Evolutionary conservation across 2,329 filamentous ascomycete species (phyloP).

Genomic region (Westerdykella aurantiaca): DNA sequence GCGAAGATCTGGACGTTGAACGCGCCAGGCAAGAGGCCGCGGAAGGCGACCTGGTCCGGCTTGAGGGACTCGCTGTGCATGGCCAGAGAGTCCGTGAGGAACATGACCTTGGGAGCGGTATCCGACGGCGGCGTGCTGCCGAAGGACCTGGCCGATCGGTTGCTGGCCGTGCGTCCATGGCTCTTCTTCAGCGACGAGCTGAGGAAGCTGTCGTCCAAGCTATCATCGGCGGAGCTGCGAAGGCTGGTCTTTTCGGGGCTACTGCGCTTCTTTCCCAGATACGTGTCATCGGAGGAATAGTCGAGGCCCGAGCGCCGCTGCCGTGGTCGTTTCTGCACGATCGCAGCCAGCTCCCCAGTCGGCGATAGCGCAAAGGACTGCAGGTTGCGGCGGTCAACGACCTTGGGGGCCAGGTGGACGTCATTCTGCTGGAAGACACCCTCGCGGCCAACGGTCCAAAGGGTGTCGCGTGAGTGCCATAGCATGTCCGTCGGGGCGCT

Average conservation of each 20-base stretch:
- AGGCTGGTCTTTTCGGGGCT: conserved; percentile 44
- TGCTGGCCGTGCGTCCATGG: conserved; percentile 43
- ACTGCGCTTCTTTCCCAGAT: conserved; percentile 39
- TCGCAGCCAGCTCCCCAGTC: conserved; percentile 51
- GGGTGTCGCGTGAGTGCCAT: conserved; percentile 58
- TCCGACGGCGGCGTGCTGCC: conserved; percentile 50
- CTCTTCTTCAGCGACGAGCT: conserved; percentile 44
- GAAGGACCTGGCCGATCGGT: conserved; percentile 48
- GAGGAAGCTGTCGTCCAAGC: conserved; percentile 52
- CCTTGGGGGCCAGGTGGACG: conserved; percentile 53
- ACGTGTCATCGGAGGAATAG: conserved; percentile 30
- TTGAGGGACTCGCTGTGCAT: conserved; percentile 36
- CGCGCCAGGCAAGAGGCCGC: conserved; percentile 44
- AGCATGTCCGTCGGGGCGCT: conserved; percentile 55
- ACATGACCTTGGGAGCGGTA: conserved; percentile 43
- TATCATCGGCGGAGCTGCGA: conserved; percentile 53
- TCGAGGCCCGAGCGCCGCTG: conserved; percentile 40
- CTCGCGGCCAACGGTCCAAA: conserved; percentile 59
- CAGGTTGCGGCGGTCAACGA: conserved; percentile 53
- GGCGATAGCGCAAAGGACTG: conserved; percentile 55
- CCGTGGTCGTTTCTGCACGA: conserved; percentile 48
- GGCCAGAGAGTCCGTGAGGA: conserved; percentile 47
- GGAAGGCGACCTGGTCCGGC: conserved; percentile 45
- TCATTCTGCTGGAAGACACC: conserved; percentile 60
- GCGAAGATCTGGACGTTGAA: conserved; percentile 35